Conservation (phyloP, 805 yeast species). For the Soucietia sequanensis region DNA sequence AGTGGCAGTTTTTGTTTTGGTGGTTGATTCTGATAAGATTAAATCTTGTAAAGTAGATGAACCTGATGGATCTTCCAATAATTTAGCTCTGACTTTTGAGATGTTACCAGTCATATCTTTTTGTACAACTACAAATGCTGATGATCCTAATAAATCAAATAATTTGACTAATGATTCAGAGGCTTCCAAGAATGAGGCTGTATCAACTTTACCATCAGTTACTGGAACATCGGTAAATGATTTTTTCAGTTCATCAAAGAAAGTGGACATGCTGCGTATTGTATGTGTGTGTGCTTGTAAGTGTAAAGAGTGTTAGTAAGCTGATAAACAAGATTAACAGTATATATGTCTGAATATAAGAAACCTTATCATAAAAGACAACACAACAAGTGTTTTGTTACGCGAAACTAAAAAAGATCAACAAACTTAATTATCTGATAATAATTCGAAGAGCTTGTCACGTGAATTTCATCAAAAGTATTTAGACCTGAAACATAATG, state of each 20-base stretch:
- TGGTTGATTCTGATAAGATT: constrained; percentile 67
- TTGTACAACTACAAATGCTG: constrained; percentile 84
- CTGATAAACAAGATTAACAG: too few species aligned
- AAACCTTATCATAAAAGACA: too few species aligned
- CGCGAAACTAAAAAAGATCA: too few species aligned
- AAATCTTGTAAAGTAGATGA: constrained; percentile 75
- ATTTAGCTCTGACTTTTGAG: constrained; percentile 65
- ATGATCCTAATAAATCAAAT: constrained; percentile 79
- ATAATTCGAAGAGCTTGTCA: too few species aligned
- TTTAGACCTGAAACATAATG: too few species aligned
- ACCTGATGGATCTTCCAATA: constrained; percentile 60
- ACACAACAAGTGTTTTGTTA: too few species aligned
- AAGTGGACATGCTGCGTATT: constrained; percentile 58
- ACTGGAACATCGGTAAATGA: constrained; percentile 77
- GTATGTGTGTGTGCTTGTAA: too few species aligned
- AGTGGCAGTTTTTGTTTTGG: constrained; percentile 74
- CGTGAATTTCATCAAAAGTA: too few species aligned
- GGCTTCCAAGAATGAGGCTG: constrained; percentile 78
- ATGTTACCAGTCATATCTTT: constrained; percentile 88
- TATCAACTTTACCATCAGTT: constrained; percentile 57
- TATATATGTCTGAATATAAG: too few species aligned
- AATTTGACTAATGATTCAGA: constrained; percentile 79
- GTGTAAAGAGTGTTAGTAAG: too few species aligned
- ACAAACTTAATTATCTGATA: too few species aligned
- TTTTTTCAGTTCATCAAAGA: constrained; percentile 74